Conservation (phyloP, 2,329 filamentous ascomycete genomes). For the Trichoderma koningii region DNA sequence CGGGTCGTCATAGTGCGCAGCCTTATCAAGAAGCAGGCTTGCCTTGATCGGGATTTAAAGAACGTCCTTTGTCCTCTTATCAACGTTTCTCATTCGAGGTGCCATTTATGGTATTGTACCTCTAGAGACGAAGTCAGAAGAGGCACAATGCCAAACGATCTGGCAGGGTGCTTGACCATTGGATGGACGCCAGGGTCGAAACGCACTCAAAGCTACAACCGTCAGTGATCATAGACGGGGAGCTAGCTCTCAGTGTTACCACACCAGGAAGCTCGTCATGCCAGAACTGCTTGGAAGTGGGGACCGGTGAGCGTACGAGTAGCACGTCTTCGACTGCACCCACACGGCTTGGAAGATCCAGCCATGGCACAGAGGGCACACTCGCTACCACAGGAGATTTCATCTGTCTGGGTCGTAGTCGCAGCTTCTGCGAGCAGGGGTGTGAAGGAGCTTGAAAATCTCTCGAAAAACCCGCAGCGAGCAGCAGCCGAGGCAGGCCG, state of each 20-base stretch:
- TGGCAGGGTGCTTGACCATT: conserved; percentile 3
- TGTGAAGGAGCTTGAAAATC: background rate
- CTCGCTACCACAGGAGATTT: conserved; percentile 11
- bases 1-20: background rate
- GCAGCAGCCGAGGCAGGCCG: background rate
- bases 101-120: background rate
- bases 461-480: background rate
- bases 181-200: background rate
- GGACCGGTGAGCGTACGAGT: conserved; percentile 34
- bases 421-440: conserved; percentile 29
- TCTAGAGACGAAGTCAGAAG: conserved; percentile 1
- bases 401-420: conserved; percentile 24
- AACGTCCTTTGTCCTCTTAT: background rate
- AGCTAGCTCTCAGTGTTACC: conserved; percentile 25
- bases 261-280: conserved; percentile 23
- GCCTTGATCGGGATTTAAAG: background rate
- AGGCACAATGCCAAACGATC: background rate
- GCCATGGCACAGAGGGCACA: conserved; percentile 3
- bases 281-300: conserved; percentile 28
- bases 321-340: conserved; percentile 28
- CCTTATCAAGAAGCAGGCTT: too few species aligned
- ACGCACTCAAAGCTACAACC: background rate
- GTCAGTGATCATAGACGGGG: background rate
- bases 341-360: background rate
- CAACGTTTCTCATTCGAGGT: background rate